Evolutionary conservation across 192 early-diverging fungal genomes (phyloP), one percentile per base, ranked within the genome.

Genomic region (Oehlia diaphana): DNA sequence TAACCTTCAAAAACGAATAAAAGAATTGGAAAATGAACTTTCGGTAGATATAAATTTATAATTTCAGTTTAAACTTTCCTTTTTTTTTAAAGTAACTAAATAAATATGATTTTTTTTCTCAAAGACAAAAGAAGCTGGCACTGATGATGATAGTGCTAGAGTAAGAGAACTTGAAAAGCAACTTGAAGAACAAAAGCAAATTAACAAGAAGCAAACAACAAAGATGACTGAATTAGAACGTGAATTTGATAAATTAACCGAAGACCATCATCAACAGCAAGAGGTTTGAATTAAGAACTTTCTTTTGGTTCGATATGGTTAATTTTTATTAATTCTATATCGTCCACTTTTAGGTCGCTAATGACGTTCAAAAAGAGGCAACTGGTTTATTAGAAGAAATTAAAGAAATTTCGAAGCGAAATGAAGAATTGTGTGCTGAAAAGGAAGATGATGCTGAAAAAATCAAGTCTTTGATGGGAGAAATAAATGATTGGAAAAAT

Each of bases 231-330:
- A 89, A 75, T 78, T 92, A 69, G 89, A 93, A 72, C 76, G 88
- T 70, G 88, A 92, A 49, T 91, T 86, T 72, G 88, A 88, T 62
- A 88, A 87, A 53, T 82, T 94, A 70, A 88, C 92, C 71, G 93
- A 94, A 69, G 93, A 94, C 66, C 92, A 91, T 83, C 86, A 86
- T 65, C 89, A 89, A 31, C 92, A 93, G 81, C 92, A 93, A 68
- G 92, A 93, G 82, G 92, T 93, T 76, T n/a, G 37, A n/a, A 33
- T 12, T 72, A 47, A 5, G 37, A 37, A 37, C 31, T 37, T 26
- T 72, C 9, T 26, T 72, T 72, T 42, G 3, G 10, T 33, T 39
- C 5, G 16, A 28, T 19, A 8, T 66, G n/a, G 1, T 64, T 26
- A n/a, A 28, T 28, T 26, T n/a, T 66, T 65, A 68, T 23, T 42